These are phyloP conservation scores for Penicillium janthinellum DNA, from an alignment of 2,329 filamentous ascomycete genomes.

Conservation along the genomic window DNA sequence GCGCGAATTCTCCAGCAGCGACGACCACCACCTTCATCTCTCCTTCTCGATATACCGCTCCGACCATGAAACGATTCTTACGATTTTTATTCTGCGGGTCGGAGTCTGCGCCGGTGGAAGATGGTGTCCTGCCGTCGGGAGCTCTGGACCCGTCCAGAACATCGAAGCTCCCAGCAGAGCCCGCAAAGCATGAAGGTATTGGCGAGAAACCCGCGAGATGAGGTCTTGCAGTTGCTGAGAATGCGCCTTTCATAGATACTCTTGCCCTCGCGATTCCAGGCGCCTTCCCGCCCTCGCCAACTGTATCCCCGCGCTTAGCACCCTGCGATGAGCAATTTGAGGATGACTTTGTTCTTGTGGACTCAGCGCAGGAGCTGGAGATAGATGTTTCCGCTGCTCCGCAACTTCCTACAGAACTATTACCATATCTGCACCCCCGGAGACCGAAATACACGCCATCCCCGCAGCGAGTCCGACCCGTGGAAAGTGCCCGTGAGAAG, in stretches of 20 bases:
- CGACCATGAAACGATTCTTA: slow-evolving; percentile 8
- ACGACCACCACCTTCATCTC: background rate
- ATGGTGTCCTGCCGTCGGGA: background rate
- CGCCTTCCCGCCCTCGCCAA: slow-evolving; percentile 21
- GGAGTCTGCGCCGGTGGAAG: background rate
- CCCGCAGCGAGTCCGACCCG: slow-evolving; percentile 4
- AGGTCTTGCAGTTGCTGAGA: background rate
- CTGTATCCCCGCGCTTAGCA: slow-evolving; percentile 18
- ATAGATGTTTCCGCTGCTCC: slow-evolving; percentile 10
- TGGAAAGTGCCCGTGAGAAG: slow-evolving; percentile 3
- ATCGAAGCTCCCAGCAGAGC: background rate
- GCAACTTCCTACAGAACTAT: slow-evolving; percentile 22
- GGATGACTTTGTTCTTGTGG: slow-evolving; percentile 10
- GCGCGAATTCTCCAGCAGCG: slow-evolving; percentile 7
- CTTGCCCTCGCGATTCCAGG: slow-evolving; percentile 17
- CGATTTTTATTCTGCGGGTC: slow-evolving; percentile 9
- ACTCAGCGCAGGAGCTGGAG: slow-evolving; percentile 12
- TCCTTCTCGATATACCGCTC: background rate
- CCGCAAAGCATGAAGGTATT: slow-evolving; percentile 8
- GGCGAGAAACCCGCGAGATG: background rate
- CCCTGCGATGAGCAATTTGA: slow-evolving; percentile 6
- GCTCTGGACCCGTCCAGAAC: background rate
- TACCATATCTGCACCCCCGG: slow-evolving; percentile 19
- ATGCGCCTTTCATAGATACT: background rate
- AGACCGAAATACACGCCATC: slow-evolving; percentile 6